A percentile compares a stretch with the other conserved stretches of the same genome.
Evolutionary conservation across 257 asterid genomes (phyloP).

Genomic region (Plantago elongata): DNA sequence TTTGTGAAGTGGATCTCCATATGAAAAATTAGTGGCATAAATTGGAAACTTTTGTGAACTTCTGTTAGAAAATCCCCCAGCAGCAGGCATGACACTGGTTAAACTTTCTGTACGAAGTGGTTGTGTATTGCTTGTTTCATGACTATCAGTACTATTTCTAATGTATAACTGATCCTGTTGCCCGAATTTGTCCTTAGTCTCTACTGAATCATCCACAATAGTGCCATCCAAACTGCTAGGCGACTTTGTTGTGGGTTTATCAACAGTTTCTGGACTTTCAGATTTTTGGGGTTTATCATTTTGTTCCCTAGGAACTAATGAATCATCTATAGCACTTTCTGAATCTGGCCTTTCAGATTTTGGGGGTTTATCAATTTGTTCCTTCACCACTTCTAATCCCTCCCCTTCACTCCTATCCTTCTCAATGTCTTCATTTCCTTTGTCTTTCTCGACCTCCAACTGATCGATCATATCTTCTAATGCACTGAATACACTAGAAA

Average conservation of each 20-base stretch:
- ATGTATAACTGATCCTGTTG: neutral
- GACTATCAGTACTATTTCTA: conserved; percentile 14
- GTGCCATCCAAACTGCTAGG: conserved; percentile 23
- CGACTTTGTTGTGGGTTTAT: conserved; percentile 1
- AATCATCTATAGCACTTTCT: conserved; percentile 15
- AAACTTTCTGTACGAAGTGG: conserved; percentile 27
- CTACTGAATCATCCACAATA: conserved; percentile 23
- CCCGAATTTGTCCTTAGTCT: conserved; percentile 15
- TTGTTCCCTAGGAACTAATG: too few relatives aligned
- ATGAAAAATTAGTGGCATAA: conserved; percentile 27
- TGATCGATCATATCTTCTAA: conserved; percentile 81
- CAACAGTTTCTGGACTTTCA: too few relatives aligned
- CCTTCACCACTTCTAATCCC: conserved; percentile 28
- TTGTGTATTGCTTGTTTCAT: conserved; percentile 19
- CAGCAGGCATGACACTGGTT: conserved; percentile 22
- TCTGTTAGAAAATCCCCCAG: conserved; percentile 25
- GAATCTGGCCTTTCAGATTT: conserved; percentile 22
- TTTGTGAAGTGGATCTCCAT: conserved; percentile 45
- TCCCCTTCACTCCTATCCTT: conserved; percentile 24
- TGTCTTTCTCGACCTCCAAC: conserved; percentile 49
- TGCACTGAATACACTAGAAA: conserved; percentile 75
- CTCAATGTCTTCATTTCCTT: conserved; percentile 32
- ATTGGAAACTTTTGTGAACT: conserved; percentile 30
- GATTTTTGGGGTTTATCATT: too few relatives aligned
- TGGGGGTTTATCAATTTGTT: conserved; percentile 22